Base-by-base conservation (phyloP, 225 moss, liverwort and hornwort genomes). In the Climacium dendroides region DNA sequence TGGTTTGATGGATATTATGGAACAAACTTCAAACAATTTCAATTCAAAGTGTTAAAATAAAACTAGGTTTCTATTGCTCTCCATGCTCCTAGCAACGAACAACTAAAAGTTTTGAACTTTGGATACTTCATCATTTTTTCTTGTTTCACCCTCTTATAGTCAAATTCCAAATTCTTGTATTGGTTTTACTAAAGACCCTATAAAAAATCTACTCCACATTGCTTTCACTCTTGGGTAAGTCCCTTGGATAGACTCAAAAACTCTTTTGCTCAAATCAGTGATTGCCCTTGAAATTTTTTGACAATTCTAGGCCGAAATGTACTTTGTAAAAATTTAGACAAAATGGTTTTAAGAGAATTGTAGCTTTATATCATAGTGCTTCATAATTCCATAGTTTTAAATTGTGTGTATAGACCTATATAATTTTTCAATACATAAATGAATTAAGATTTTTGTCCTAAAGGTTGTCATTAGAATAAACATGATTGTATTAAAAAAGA, bases 31-130 rank as follows among this genome's bases (percentile, higher is more conserved):
- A 50, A 12, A 50, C 0, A 0, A 3, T 0, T 67, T 24, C 5
- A 3, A 2, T 39, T 0, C 5, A 25, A 15, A 70, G 24, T 2
- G 15, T 25, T 25, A 4, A 41, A 24, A 39, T 41, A 69, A 70
- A 41, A 15, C 25, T 15, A 25, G 15, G 14, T 13, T 8, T 70
- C 15, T 0, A 25, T 0, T 25, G 0, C 1, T 70, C 1, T 39
- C 2, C 0, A 1, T 1, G 0, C 4, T 14, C 0, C 5, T 0
- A 39, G 4, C 25, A 41, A 70, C 9, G 15, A 9, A 70, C 9
- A 26, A 41, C 3, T 1, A 41, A 25, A 26, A 41, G 0, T 39
- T 8, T 39, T 24, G 1, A 41, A 26, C 3, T 41, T 26, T 24
- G 1, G 9, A 7, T 5, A 70, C 11, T 24, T 26, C 26, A 0